These are phyloP conservation scores for Eremothecium coryli DNA, from an alignment of 1,139 yeast genomes.

Conservation along the genomic window DNA sequence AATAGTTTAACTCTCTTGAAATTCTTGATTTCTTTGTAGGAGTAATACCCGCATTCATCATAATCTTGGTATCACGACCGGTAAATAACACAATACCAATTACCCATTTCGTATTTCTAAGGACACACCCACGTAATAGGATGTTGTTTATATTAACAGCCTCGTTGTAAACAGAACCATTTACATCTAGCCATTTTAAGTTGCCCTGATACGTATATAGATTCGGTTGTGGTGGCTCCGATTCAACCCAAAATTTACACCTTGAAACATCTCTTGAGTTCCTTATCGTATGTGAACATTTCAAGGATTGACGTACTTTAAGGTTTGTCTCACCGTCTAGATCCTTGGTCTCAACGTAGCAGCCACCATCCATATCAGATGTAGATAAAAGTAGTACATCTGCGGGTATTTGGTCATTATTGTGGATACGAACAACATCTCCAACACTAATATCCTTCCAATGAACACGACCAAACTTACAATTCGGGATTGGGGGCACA, in stretches of 20 bases:
- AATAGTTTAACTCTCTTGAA: slow-evolving; percentile 70
- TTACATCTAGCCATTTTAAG: slow-evolving; percentile 37
- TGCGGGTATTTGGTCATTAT: slow-evolving; percentile 90
- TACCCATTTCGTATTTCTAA: slow-evolving; percentile 90
- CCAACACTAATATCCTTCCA: slow-evolving; percentile 93
- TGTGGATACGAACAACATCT: slow-evolving; percentile 72
- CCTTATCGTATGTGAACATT: slow-evolving; percentile 54
- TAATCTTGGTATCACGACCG: slow-evolving; percentile 83
- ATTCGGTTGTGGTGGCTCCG: slow-evolving; percentile 83
- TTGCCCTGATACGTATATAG: slow-evolving; percentile 77
- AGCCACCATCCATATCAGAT: slow-evolving; percentile 81
- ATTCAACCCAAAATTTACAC: slow-evolving; percentile 74
- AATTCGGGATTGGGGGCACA: slow-evolving; percentile 24
- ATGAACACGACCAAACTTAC: slow-evolving; percentile 52
- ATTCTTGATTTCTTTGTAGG: slow-evolving; percentile 84
- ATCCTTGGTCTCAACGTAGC: slow-evolving; percentile 89
- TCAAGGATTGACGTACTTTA: slow-evolving; percentile 67
- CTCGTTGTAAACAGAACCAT: slow-evolving; percentile 43
- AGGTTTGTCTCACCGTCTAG: slow-evolving; percentile 94
- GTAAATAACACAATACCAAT: slow-evolving; percentile 85
- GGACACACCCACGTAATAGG: slow-evolving; percentile 80
- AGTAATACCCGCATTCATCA: slow-evolving; percentile 87
- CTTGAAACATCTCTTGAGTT: slow-evolving; percentile 67
- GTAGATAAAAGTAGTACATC: slow-evolving; percentile 74
- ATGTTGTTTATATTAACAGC: slow-evolving; percentile 74